phyloP scores from a whole-genome alignment of 495 filamentous ascomycete species.

The Hypoxylon subgilvum region DNA sequence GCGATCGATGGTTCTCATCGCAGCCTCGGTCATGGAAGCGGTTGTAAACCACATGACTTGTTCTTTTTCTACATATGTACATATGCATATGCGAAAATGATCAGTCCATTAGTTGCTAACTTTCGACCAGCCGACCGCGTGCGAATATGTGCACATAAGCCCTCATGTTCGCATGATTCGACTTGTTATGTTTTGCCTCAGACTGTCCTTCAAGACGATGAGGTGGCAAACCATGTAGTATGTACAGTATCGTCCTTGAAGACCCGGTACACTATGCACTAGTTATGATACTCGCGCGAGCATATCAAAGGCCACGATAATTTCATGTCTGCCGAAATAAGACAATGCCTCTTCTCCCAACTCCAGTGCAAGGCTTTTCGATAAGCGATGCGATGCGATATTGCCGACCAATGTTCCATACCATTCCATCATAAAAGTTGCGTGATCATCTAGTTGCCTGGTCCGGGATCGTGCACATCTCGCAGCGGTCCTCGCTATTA shows the following conservation, averaged over 20 bases:
- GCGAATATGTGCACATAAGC: not conserved
- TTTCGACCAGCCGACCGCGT: not conserved
- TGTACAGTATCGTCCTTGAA: constrained; percentile 6
- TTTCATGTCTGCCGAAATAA: constrained; percentile 4
- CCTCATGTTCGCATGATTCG: not conserved
- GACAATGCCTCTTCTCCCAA: constrained; percentile 5
- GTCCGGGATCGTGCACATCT: not conserved
- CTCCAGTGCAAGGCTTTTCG: constrained; percentile 14
- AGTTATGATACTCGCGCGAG: constrained; percentile 5
- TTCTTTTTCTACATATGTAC: too few relatives aligned
- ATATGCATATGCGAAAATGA: not conserved
- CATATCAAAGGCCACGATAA: constrained; percentile 8
- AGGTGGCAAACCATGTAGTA: constrained; percentile 1
- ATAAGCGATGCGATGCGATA: constrained; percentile 21
- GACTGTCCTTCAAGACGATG: constrained; percentile 3
- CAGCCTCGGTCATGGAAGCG: too few relatives aligned
- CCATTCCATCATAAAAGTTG: constrained; percentile 14
- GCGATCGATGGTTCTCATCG: too few relatives aligned
- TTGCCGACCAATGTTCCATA: constrained; percentile 12
- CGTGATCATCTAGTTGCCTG: not conserved
- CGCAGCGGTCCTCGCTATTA: not conserved
- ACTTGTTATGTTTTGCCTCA: not conserved
- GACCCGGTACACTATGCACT: constrained; percentile 16
- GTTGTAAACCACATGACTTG: too few relatives aligned
- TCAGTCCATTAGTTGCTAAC: not conserved